phyloP scores from a whole-genome alignment of 2,329 filamentous ascomycete species.

The Penicillium sp. region DNA sequence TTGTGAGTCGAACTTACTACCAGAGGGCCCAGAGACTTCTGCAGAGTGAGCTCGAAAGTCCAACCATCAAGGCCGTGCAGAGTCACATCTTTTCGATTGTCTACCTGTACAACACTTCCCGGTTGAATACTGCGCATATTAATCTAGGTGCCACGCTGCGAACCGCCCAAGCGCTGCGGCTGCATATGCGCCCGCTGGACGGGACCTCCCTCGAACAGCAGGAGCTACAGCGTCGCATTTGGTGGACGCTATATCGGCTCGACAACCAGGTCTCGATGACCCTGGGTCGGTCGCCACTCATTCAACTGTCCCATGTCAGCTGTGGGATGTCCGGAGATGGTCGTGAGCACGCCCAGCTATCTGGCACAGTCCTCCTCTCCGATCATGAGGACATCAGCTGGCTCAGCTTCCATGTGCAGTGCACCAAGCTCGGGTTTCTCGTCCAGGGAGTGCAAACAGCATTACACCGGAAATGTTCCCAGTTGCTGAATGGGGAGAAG shows the following conservation, averaged over 20 bases:
- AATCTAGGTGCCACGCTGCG: not conserved
- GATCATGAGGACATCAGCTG: not conserved
- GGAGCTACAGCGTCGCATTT: constrained; percentile 50
- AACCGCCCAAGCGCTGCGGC: not conserved
- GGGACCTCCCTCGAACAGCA: constrained; percentile 28
- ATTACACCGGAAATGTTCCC: not conserved
- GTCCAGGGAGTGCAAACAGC: not conserved
- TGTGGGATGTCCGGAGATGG: not conserved
- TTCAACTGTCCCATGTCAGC: not conserved
- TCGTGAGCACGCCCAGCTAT: not conserved
- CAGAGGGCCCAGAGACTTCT: constrained; percentile 47
- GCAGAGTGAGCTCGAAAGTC: constrained; percentile 46
- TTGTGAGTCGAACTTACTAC: constrained; percentile 48
- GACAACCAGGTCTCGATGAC: constrained; percentile 48
- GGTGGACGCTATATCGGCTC: constrained; percentile 51
- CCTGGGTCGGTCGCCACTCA: constrained; percentile 12
- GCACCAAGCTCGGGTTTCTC: not conserved
- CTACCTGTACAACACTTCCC: not conserved
- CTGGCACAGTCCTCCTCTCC: not conserved
- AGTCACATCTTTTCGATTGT: constrained; percentile 40
- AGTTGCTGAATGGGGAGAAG: not conserved
- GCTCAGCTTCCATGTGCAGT: not conserved
- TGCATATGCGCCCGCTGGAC: not conserved
- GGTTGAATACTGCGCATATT: not conserved
- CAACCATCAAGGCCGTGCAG: constrained; percentile 48